Conservation (phyloP, 306 rosid genomes). For the Sicyos baderoa region DNA sequence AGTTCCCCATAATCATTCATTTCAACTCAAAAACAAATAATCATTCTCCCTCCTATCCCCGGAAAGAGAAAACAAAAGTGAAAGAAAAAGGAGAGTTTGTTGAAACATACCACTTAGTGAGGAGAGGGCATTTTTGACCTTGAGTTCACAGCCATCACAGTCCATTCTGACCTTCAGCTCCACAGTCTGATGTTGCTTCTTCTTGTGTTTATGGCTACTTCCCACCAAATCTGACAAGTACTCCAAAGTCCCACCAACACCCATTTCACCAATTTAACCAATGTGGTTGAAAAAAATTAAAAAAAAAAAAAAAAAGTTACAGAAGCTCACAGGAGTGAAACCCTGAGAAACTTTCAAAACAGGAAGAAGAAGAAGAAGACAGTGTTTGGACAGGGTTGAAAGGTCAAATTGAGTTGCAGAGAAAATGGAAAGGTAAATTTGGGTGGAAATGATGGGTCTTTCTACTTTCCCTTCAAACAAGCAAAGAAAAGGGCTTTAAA, state of each 20-base stretch:
- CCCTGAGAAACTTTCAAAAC: neutral
- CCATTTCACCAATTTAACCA: constrained; percentile 47
- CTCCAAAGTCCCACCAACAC: constrained; percentile 79
- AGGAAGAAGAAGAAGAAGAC: constrained; percentile 15
- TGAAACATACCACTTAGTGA: constrained; percentile 57
- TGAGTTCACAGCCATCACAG: constrained; percentile 98
- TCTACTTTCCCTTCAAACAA: constrained; percentile 47
- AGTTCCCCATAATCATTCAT: too few relatives aligned
- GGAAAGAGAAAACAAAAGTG: neutral
- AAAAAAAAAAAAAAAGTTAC: neutral
- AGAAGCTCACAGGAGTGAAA: constrained; percentile 12
- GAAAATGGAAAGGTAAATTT: constrained; percentile 42
- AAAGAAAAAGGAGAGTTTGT: neutral
- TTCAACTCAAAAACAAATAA: too few relatives aligned
- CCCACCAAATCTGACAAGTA: constrained; percentile 77
- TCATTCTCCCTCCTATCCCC: too few relatives aligned
- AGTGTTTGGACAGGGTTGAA: neutral
- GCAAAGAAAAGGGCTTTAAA: constrained; percentile 22
- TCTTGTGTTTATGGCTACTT: constrained; percentile 48
- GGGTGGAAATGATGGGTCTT: constrained; percentile 33
- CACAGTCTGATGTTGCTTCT: constrained; percentile 75
- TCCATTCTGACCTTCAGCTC: constrained; percentile 93
- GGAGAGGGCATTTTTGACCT: constrained; percentile 85
- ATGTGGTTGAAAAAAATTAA: neutral
- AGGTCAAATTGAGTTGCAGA: constrained; percentile 14